These are phyloP conservation scores for Aspergillus persii DNA, from an alignment of 2,329 filamentous ascomycete species.

Conservation along the genomic window DNA sequence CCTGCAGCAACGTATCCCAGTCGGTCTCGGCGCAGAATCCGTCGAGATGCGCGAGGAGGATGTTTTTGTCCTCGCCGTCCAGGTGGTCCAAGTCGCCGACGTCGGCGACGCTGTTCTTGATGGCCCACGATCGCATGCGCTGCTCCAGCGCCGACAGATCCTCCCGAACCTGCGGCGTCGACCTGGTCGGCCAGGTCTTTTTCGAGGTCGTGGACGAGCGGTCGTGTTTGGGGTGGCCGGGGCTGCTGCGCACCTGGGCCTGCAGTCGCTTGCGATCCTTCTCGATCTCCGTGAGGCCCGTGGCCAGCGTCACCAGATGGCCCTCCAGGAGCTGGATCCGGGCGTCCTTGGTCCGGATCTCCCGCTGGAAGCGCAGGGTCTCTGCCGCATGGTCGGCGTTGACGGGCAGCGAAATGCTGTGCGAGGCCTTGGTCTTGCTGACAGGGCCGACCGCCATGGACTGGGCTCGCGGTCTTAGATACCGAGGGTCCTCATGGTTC, in stretches of 20 bases:
- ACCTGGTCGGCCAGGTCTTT: background rate
- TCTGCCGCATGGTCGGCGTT: background rate
- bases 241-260: background rate
- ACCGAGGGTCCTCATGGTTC: background rate
- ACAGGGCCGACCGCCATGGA: background rate
- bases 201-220: background rate
- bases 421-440: background rate
- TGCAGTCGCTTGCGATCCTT: constrained; percentile 5
- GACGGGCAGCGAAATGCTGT: background rate
- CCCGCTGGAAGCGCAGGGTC: background rate
- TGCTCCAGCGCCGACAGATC: constrained; percentile 3
- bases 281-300: background rate
- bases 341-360: background rate
- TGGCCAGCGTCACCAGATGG: background rate
- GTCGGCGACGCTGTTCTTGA: background rate
- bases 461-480: background rate
- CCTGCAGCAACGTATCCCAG: constrained; percentile 2
- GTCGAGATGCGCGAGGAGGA: background rate
- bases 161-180: constrained; percentile 2
- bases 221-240: background rate
- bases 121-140: constrained; percentile 7
- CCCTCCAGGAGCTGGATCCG: background rate
- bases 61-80: background rate
- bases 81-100: background rate
- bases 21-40: constrained; percentile 1